A percentile compares a stretch with the other conserved stretches of the same genome.
phyloP scores from a whole-genome alignment of 257 asterid species.

The Cinchona pubescens region DNA sequence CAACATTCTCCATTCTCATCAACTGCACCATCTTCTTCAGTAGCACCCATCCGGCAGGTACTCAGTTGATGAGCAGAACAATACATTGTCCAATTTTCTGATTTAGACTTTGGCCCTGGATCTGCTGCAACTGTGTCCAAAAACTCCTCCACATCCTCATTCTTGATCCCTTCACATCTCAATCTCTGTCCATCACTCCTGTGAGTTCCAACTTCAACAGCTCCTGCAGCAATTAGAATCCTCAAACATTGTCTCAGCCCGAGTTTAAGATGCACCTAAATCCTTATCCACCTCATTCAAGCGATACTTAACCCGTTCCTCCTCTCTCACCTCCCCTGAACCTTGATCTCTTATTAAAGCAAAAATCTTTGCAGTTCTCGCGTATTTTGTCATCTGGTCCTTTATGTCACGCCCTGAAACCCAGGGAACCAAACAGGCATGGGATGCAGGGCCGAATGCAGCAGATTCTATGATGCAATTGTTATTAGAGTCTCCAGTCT shows the following conservation, averaged over 20 bases:
- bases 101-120: constrained; percentile 55
- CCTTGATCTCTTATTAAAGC: constrained; percentile 63
- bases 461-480: constrained; percentile 63
- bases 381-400: constrained; percentile 55
- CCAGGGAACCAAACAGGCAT: constrained; percentile 66
- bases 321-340: constrained; percentile 57
- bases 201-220: constrained; percentile 81
- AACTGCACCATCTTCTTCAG: constrained; percentile 68
- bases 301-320: constrained; percentile 41
- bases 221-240: constrained; percentile 79
- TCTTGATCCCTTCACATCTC: constrained; percentile 41
- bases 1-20: constrained; percentile 82
- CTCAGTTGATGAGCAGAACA: constrained; percentile 95
- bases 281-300: constrained; percentile 46
- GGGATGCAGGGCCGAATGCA: constrained; percentile 62
- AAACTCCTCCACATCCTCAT: constrained; percentile 63
- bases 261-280: constrained; percentile 47
- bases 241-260: constrained; percentile 69
- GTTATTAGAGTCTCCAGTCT: constrained; percentile 35
- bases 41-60: constrained; percentile 71
- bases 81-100: constrained; percentile 56
- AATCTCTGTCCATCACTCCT: constrained; percentile 78
- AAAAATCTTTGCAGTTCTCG: constrained; percentile 61
- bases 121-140: constrained; percentile 47
- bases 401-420: constrained; percentile 53